These are phyloP conservation scores for Cyclostephanos invisitatus DNA, from an alignment of 108 stramenopile species.

Conservation along the genomic window DNA sequence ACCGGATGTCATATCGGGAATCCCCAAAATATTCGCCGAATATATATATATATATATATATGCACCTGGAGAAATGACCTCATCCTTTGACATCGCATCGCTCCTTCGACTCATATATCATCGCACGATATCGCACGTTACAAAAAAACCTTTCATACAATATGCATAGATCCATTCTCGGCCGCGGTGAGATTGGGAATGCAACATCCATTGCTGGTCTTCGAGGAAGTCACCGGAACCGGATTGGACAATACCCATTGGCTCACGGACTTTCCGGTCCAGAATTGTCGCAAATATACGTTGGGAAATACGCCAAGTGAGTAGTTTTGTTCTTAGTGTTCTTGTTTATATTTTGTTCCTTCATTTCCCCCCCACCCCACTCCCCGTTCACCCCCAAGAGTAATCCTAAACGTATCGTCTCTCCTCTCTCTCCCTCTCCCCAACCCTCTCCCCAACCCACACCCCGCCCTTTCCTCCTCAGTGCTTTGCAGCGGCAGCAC, in stretches of 20 bases:
- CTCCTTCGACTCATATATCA: too few relatives aligned
- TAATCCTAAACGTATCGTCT: neutral
- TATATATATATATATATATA: neutral
- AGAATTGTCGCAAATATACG: constrained; percentile 24
- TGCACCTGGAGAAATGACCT: too few relatives aligned
- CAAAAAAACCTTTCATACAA: too few relatives aligned
- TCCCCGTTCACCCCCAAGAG: neutral
- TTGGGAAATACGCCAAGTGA: constrained; percentile 8
- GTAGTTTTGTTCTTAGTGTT: neutral
- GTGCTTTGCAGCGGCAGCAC: constrained; percentile 77
- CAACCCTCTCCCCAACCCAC: too few relatives aligned
- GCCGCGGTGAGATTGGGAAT: constrained; percentile 45
- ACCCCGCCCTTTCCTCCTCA: constrained; percentile 14
- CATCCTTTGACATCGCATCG: too few relatives aligned
- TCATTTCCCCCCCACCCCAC: neutral
- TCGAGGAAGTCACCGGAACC: constrained; percentile 51
- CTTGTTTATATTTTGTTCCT: too few relatives aligned
- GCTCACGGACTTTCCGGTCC: constrained; percentile 45
- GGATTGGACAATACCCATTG: constrained; percentile 63
- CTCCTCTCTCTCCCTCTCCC: neutral
- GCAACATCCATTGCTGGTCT: constrained; percentile 52
- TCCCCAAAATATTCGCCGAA: too few relatives aligned
- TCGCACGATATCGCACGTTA: too few relatives aligned
- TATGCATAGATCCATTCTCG: constrained; percentile 69
- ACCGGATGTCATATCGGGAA: too few relatives aligned